A percentile compares a stretch with the other conserved stretches of the same genome.
phyloP scores from a whole-genome alignment of 331 rosid genomes.

The Acacia concinna region DNA sequence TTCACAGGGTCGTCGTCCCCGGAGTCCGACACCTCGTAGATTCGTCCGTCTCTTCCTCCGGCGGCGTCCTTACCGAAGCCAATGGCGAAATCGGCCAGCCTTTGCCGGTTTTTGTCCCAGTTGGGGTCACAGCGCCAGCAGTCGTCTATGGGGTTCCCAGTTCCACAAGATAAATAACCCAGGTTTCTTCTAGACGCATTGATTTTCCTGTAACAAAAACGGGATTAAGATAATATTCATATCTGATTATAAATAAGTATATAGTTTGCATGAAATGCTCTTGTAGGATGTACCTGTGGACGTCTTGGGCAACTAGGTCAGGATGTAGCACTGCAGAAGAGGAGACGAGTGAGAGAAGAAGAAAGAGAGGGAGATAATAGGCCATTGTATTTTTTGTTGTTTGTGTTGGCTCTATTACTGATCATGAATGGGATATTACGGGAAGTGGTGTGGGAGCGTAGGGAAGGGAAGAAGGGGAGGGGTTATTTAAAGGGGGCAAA shows the following conservation, averaged over 20 bases:
- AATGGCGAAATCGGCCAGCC: slow-evolving; percentile 61
- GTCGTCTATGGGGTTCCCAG: slow-evolving; percentile 71
- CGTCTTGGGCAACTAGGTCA: slow-evolving; percentile 48
- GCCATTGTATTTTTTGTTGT: neutral
- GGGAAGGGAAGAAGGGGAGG: neutral
- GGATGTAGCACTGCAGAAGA: slow-evolving; percentile 45
- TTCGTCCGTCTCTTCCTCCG: slow-evolving; percentile 55
- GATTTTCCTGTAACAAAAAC: slow-evolving; percentile 38
- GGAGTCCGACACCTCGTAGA: slow-evolving; percentile 49
- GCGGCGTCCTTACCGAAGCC: slow-evolving; percentile 64
- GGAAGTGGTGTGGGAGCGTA: neutral
- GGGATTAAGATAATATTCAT: neutral
- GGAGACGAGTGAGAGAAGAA: slow-evolving; percentile 26
- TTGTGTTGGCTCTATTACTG: neutral
- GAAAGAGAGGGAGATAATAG: neutral
- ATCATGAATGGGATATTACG: neutral
- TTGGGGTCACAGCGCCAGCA: slow-evolving; percentile 72
- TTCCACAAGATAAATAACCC: slow-evolving; percentile 51
- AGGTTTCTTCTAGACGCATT: slow-evolving; percentile 62
- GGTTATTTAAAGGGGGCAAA: slow-evolving; percentile 34
- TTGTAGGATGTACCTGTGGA: slow-evolving; percentile 40
- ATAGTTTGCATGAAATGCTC: neutral
- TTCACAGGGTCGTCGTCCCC: slow-evolving; percentile 47
- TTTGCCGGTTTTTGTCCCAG: slow-evolving; percentile 60
- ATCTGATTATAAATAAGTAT: neutral